phyloP scores from a whole-genome alignment of 306 rosid genomes.

The Urtica urens region DNA sequence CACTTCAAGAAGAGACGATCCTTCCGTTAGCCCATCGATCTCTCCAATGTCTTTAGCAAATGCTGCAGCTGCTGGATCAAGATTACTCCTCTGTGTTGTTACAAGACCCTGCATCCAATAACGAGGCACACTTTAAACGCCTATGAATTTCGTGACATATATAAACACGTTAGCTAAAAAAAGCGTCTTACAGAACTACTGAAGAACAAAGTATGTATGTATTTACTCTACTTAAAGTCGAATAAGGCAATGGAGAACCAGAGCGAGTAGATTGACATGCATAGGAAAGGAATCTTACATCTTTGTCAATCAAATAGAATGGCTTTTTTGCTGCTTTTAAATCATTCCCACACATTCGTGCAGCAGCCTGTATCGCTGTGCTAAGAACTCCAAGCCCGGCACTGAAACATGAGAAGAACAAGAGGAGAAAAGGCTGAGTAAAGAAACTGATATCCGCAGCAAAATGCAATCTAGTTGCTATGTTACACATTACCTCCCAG shows the following conservation, averaged over 20 bases:
- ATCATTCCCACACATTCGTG: conserved; percentile 59
- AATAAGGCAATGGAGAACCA: background rate
- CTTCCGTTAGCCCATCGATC: conserved; percentile 76
- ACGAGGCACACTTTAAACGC: background rate
- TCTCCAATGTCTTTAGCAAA: conserved; percentile 72
- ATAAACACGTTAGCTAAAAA: conserved; percentile 1
- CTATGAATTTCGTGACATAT: conserved; percentile 1
- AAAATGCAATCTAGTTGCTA: conserved; percentile 14
- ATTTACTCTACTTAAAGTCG: too few relatives aligned
- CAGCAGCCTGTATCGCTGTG: conserved; percentile 73
- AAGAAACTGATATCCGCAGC: conserved; percentile 11
- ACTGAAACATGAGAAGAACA: conserved; percentile 36
- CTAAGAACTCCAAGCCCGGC: conserved; percentile 96
- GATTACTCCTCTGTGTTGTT: conserved; percentile 65
- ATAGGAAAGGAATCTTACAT: conserved; percentile 37
- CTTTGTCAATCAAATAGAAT: conserved; percentile 74
- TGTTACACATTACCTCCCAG: conserved; percentile 76
- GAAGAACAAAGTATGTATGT: too few relatives aligned
- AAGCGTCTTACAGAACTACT: too few relatives aligned
- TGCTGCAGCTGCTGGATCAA: conserved; percentile 81
- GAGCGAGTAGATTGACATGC: conserved; percentile 2
- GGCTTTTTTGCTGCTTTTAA: conserved; percentile 50
- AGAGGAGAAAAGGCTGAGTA: conserved; percentile 12
- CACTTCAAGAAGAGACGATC: conserved; percentile 85
- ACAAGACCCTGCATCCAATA: conserved; percentile 71